Conservation (phyloP, 768 basidiomycete genomes). For the Chalciporus sphaerocephalus region DNA sequence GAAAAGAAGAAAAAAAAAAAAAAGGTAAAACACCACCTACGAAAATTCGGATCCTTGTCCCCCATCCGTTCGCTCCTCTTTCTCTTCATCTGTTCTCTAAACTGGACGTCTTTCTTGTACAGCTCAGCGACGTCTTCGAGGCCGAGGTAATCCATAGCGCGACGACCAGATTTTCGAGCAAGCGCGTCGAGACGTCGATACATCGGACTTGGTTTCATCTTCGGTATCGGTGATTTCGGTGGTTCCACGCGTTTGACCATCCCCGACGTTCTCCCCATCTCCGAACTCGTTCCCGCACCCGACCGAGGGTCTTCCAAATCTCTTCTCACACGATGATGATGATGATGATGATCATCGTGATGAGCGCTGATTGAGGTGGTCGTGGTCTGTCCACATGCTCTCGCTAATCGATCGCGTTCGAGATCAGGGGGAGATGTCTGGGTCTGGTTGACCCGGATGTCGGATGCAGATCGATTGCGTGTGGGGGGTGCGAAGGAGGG, state of each 20-base stretch:
- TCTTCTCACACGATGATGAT: conserved; percentile 5
- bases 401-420: conserved; percentile 26
- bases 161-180: conserved; percentile 15
- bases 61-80: conserved; percentile 17
- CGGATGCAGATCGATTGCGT: conserved; percentile 22
- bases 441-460: conserved; percentile 17
- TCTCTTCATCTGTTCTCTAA: conserved; percentile 23
- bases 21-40: conserved; percentile 21
- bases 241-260: neutral
- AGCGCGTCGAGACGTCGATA: conserved; percentile 27
- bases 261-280: too few relatives aligned
- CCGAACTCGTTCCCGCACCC: neutral
- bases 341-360: conserved; percentile 5
- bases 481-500: conserved; percentile 12
- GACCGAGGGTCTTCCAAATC: neutral
- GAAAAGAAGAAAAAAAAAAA: too few relatives aligned
- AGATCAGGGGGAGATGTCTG: conserved; percentile 25
- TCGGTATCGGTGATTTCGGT: conserved; percentile 15
- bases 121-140: conserved; percentile 20
- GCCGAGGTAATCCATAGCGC: conserved; percentile 27
- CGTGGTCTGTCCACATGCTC: conserved; percentile 31
- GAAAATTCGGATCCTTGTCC: conserved; percentile 23
- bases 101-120: conserved; percentile 17
- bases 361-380: too few relatives aligned
- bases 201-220: conserved; percentile 15